phyloP scores from a whole-genome alignment of 2,329 filamentous ascomycete genomes.

The Fulvia fulva region DNA sequence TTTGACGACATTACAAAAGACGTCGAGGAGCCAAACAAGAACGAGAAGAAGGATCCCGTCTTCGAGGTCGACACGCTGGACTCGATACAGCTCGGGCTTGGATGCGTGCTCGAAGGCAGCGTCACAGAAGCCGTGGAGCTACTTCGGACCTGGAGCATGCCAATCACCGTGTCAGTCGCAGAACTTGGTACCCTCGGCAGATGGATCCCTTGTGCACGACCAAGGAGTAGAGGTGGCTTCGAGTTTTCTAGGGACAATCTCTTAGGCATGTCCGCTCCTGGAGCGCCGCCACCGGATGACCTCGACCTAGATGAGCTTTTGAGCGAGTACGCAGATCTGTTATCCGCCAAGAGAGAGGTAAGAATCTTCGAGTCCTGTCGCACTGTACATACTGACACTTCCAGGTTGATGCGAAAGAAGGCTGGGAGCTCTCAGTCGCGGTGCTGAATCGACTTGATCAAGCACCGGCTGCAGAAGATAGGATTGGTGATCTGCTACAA shows the following conservation, averaged over 20 bases:
- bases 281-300: constrained; percentile 50
- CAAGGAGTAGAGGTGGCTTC: constrained; percentile 46
- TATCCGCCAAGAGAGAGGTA: constrained; percentile 38
- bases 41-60: constrained; percentile 57
- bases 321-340: constrained; percentile 68
- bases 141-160: constrained; percentile 74
- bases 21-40: too few relatives aligned
- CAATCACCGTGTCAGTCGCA: constrained; percentile 70
- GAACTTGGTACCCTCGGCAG: constrained; percentile 79
- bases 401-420: constrained; percentile 46
- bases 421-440: constrained; percentile 86
- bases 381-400: constrained; percentile 31
- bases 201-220: constrained; percentile 65
- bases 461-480: constrained; percentile 63
- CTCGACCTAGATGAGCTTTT: constrained; percentile 84
- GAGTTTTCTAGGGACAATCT: constrained; percentile 79
- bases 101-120: constrained; percentile 78
- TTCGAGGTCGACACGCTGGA: constrained; percentile 74
- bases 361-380: background rate
- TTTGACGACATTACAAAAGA: constrained; percentile 64
- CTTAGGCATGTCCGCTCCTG: constrained; percentile 70
- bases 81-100: constrained; percentile 74
- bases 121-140: constrained; percentile 71
- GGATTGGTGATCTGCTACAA: constrained; percentile 69
- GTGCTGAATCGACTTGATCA: constrained; percentile 79